Evolutionary conservation across 164 flowering plant species (phyloP).

Genomic region (Liquidambar formosana): DNA sequence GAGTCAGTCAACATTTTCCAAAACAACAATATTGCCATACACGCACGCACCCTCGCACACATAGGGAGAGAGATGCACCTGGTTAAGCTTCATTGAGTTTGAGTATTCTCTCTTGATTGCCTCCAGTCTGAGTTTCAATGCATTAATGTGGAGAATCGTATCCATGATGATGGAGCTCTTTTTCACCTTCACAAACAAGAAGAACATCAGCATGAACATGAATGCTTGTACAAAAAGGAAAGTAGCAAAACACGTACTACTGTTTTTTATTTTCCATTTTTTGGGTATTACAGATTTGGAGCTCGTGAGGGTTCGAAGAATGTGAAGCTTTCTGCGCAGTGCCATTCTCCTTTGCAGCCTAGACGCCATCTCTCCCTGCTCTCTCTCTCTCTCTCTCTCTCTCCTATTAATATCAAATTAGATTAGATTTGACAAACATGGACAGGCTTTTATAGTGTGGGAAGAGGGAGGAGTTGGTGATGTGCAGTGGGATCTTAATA

Average conservation of each 20-base stretch:
- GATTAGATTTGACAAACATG: neutral
- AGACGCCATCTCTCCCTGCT: constrained; percentile 27
- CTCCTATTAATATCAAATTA: neutral
- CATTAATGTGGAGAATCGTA: constrained; percentile 38
- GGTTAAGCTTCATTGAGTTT: constrained; percentile 25
- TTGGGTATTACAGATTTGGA: constrained; percentile 40
- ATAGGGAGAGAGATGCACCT: constrained; percentile 18
- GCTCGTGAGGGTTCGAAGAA: constrained; percentile 29
- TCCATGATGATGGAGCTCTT: constrained; percentile 37
- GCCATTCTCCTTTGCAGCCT: constrained; percentile 29
- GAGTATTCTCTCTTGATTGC: constrained; percentile 36
- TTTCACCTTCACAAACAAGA: constrained; percentile 34
- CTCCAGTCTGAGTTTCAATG: constrained; percentile 41
- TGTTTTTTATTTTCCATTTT: neutral
- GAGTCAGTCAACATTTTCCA: no score
- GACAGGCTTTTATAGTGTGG: no score
- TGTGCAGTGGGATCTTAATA: no score
- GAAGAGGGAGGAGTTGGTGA: neutral
- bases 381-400: constrained; percentile 15
- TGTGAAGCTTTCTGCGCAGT: constrained; percentile 32
- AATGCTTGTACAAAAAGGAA: neutral
- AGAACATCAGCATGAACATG: neutral
- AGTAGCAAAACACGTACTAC: no score
- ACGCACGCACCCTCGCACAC: no score
- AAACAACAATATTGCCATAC: no score